Evolutionary conservation across 805 yeast genomes (phyloP), one percentile per base, ranked within the genome.

Genomic region (Candida quercuum): DNA sequence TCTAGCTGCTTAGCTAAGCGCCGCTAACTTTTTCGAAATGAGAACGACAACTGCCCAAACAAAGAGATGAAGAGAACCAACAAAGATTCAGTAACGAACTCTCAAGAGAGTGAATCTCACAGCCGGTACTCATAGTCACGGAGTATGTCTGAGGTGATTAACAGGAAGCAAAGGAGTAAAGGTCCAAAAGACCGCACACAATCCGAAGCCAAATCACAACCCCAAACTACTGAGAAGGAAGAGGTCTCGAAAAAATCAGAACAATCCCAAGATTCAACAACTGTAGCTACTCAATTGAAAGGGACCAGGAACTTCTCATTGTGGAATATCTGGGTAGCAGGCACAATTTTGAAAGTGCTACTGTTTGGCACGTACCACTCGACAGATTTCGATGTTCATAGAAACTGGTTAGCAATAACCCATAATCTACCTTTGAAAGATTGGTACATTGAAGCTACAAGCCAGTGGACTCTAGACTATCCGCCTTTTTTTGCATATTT

Each of bases 401-500:
- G 99, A 41, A 93, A 93, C 56, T 93, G 99, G 99, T 71, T 93
- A 16, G 95, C 99, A 0, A 81, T 93, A 35, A 91, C 98, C 1
- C 64, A 78, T 49, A 70, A 71, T 5, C 61, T 89, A 15, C 97
- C 97, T 0, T 34, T 89, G 14, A 62, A 63, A 13, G 57, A 82
- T 38, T 93, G 99, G 99, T 93, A 93, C 56, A 57, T 69, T 29
- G 96, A 93, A 46, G 60, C 68, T 33, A 77, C 86, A 0, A 73
- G 76, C 32, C 88, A 84, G 55, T 93, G 98, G 97, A 93, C 98
- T 0, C 64, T 93, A 28, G 99, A 93, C 59, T 93, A 91, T 61
- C 99, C 99, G 10, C 99, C 99, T 0, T 86, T 88, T 52, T 93
- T 93, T 61, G 99, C 99, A 0, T 89, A 87, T 60, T 91, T 93